Conservation (phyloP, 2,329 filamentous ascomycete genomes). For the Trichoderma atroviride region DNA sequence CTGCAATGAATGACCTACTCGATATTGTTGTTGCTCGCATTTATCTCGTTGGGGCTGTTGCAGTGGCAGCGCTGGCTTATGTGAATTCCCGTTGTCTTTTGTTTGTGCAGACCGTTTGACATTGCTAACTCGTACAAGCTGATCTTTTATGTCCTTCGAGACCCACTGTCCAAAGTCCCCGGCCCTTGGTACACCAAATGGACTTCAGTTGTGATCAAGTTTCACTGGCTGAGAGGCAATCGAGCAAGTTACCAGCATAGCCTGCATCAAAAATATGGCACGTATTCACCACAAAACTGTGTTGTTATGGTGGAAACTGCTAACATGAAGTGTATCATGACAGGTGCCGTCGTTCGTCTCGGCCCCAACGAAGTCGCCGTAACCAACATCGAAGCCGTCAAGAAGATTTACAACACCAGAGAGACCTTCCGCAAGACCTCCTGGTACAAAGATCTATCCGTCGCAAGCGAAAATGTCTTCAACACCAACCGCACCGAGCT, state of each 20-base stretch:
- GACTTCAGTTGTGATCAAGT: background rate
- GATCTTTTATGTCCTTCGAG: background rate
- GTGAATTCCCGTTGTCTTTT: background rate
- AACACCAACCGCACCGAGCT: slow-evolving; percentile 43
- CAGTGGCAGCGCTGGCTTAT: background rate
- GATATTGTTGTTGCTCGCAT: background rate
- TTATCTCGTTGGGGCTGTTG: background rate
- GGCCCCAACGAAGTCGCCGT: background rate
- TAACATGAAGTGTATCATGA: background rate
- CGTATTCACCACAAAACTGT: too few species aligned
- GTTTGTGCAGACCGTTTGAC: too few species aligned
- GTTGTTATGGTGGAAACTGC: background rate
- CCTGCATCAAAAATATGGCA: background rate
- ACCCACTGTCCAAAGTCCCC: background rate
- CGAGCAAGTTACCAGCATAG: background rate
- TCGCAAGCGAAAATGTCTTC: slow-evolving; percentile 35
- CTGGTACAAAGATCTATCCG: background rate
- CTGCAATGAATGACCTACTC: background rate
- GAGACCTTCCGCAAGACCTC: background rate
- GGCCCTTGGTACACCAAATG: slow-evolving; percentile 12
- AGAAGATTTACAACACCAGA: slow-evolving; percentile 4
- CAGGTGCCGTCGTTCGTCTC: background rate
- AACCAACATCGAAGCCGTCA: background rate
- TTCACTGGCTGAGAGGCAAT: slow-evolving; percentile 1
- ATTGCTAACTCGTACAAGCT: background rate